Conservation (phyloP, 495 filamentous ascomycete species). For the Talaromyces thailandensis region DNA sequence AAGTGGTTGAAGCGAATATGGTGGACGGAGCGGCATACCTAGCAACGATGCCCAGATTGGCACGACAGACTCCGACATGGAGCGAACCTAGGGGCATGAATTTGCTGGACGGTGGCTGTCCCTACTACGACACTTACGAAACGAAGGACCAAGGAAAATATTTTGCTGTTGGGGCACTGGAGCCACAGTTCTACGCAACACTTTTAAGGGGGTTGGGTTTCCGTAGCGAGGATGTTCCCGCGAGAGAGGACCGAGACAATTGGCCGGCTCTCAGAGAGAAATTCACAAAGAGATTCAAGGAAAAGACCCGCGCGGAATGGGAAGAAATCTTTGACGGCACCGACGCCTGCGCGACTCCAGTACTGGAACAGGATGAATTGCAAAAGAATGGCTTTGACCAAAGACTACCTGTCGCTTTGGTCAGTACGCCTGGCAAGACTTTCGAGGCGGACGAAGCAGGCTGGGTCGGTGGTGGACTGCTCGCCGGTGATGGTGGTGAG, state of each 20-base stretch:
- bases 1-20: conserved; percentile 94
- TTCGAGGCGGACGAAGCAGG: conserved; percentile 51
- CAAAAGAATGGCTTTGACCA: conserved; percentile 62
- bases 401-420: conserved; percentile 62
- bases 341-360: conserved; percentile 87
- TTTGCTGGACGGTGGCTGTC: conserved; percentile 72
- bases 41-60: conserved; percentile 63
- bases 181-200: conserved; percentile 70
- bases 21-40: conserved; percentile 80
- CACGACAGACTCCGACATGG: conserved; percentile 49
- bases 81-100: conserved; percentile 60
- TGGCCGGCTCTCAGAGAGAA: conserved; percentile 56
- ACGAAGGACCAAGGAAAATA: conserved; percentile 69
- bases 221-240: conserved; percentile 41
- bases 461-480: conserved; percentile 51
- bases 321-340: conserved; percentile 76
- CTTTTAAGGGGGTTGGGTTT: conserved; percentile 59
- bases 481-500: conserved; percentile 61
- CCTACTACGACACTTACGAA: conserved; percentile 82
- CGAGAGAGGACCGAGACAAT: conserved; percentile 41
- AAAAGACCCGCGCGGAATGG: conserved; percentile 74
- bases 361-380: conserved; percentile 66
- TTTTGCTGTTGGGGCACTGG: conserved; percentile 85
- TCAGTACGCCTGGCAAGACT: conserved; percentile 51
- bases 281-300: conserved; percentile 57